phyloP scores from a whole-genome alignment of 2,329 filamentous ascomycete species.

The Lachnum nothofagi region DNA sequence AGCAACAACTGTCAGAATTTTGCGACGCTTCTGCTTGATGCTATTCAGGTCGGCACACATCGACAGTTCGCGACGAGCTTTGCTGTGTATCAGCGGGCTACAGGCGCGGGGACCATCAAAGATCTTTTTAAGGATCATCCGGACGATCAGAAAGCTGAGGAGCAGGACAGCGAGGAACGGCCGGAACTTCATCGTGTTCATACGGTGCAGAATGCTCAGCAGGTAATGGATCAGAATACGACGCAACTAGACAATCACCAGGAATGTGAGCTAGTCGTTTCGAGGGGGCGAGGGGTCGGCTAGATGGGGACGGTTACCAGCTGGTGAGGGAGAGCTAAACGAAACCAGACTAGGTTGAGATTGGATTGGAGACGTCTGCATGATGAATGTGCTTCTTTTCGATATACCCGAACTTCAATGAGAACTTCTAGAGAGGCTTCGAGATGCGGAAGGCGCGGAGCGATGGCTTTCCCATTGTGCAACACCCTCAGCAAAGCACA shows the following conservation, averaged over 20 bases:
- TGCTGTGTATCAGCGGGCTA: constrained; percentile 48
- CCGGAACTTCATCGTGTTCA: constrained; percentile 30
- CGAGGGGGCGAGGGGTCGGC: too few relatives aligned
- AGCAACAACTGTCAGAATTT: constrained; percentile 58
- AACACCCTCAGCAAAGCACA: too few relatives aligned
- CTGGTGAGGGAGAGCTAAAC: too few relatives aligned
- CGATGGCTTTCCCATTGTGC: too few relatives aligned
- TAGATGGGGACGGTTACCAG: too few relatives aligned
- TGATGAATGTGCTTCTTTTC: too few relatives aligned
- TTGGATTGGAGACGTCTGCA: too few relatives aligned
- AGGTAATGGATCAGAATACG: constrained; percentile 52
- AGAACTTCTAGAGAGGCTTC: too few relatives aligned
- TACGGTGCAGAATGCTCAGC: constrained; percentile 45
- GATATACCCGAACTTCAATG: too few relatives aligned
- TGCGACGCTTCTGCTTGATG: constrained; percentile 48
- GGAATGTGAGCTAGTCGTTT: too few relatives aligned
- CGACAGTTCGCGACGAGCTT: constrained; percentile 50
- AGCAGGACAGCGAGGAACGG: constrained; percentile 27
- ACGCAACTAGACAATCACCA: constrained; percentile 41
- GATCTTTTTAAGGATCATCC: constrained; percentile 45
- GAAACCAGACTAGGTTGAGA: too few relatives aligned
- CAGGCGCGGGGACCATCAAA: constrained; percentile 45
- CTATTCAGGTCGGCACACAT: constrained; percentile 47
- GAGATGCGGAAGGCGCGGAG: too few relatives aligned
- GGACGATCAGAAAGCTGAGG: constrained; percentile 31